These are phyloP conservation scores for Nannizziopsis barbatae DNA, from an alignment of 2,329 filamentous ascomycete species.

Conservation along the genomic window DNA sequence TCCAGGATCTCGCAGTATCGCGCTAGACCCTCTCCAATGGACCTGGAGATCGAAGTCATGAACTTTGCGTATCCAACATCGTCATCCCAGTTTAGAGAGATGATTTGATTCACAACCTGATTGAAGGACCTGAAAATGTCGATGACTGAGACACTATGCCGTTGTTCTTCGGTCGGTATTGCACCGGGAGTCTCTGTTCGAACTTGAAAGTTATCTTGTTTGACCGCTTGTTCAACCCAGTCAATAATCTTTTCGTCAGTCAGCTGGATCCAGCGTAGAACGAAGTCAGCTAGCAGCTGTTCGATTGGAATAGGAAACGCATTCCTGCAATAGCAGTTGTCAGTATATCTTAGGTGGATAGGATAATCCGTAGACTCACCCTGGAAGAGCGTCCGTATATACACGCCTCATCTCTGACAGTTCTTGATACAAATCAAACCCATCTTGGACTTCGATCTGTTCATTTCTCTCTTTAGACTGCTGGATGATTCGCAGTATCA, in stretches of 20 bases:
- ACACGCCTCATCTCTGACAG: constrained; percentile 74
- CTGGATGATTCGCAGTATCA: constrained; percentile 70
- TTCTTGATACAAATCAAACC: constrained; percentile 86
- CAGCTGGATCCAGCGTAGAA: constrained; percentile 85
- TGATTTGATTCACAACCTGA: constrained; percentile 77
- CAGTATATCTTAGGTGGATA: not conserved
- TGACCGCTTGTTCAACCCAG: constrained; percentile 83
- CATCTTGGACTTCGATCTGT: constrained; percentile 79
- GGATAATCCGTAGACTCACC: constrained; percentile 25
- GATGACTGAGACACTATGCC: constrained; percentile 85
- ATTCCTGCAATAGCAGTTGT: constrained; percentile 28
- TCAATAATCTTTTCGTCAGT: constrained; percentile 68
- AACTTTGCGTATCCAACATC: constrained; percentile 90
- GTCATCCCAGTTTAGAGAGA: constrained; percentile 81
- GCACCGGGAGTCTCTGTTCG: constrained; percentile 53
- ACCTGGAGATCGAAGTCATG: constrained; percentile 84
- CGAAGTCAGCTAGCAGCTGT: constrained; percentile 73
- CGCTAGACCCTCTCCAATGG: constrained; percentile 69
- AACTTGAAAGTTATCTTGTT: constrained; percentile 76
- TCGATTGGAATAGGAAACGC: constrained; percentile 84
- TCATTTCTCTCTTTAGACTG: constrained; percentile 56
- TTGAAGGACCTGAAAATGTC: constrained; percentile 93
- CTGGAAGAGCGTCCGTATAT: constrained; percentile 62
- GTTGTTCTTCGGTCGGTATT: constrained; percentile 62
- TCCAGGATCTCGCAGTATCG: constrained; percentile 89